Conservation (phyloP, 2,329 filamentous ascomycete species). For the Colletotrichum musicola region DNA sequence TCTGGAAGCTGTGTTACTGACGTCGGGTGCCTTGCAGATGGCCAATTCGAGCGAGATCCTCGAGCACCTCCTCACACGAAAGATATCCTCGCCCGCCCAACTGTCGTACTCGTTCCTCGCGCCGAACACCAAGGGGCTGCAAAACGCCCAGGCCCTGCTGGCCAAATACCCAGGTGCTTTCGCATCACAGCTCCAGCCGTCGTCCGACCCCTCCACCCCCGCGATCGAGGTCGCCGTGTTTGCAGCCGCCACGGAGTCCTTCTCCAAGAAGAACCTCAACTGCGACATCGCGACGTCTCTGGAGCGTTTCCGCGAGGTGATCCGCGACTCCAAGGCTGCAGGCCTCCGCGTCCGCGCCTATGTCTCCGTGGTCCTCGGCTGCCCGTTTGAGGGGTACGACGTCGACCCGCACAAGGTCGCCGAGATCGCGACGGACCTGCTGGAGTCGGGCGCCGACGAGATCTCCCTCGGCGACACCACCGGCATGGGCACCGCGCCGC, state of each 20-base stretch:
- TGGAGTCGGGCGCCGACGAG: conserved; percentile 91
- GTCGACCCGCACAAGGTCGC: conserved; percentile 74
- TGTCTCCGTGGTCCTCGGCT: conserved; percentile 84
- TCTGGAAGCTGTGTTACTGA: conserved; percentile 7
- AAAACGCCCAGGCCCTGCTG: conserved; percentile 68
- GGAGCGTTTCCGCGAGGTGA: conserved; percentile 76
- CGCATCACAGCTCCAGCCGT: conserved; percentile 63
- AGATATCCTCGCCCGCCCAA: conserved; percentile 64
- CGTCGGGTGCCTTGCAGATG: conserved; percentile 67
- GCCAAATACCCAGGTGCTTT: conserved; percentile 62
- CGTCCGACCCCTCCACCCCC: conserved; percentile 57
- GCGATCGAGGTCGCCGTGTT: conserved; percentile 83
- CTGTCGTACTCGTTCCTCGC: conserved; percentile 85
- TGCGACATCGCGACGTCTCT: conserved; percentile 82
- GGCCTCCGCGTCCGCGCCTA: conserved; percentile 81
- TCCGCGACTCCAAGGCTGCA: conserved; percentile 73
- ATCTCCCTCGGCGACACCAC: conserved; percentile 92
- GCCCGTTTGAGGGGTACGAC: conserved; percentile 78
- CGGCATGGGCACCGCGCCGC: conserved; percentile 86
- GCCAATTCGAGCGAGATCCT: conserved; percentile 82
- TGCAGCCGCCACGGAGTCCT: conserved; percentile 83
- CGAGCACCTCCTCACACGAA: conserved; percentile 72
- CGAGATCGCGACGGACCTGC: conserved; percentile 75
- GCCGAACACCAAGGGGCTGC: conserved; percentile 80
- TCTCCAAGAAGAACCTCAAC: conserved; percentile 86